Base-by-base conservation (phyloP, 176 grass and related monocot species). In the Thalia dealbata region DNA sequence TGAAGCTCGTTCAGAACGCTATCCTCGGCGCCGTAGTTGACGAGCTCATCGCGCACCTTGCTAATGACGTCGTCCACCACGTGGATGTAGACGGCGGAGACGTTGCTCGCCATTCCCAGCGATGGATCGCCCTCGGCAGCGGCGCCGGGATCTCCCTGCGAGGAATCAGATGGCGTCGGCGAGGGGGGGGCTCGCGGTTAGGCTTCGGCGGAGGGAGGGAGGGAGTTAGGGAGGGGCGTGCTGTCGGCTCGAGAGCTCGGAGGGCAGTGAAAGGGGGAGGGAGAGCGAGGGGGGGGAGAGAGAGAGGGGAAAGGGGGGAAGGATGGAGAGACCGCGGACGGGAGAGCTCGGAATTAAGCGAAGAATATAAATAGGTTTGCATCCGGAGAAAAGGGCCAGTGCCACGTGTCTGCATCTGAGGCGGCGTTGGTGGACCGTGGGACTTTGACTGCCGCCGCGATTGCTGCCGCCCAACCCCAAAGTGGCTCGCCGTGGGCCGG, bases 281-380 rank as follows among this genome's bases (percentile, higher is more conserved):
- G 19, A 19, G 25, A 61, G 54, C 30, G 75, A 74, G 75, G 27
- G n/a, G n/a, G n/a, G n/a, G n/a, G n/a, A n/a, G n/a, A n/a, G n/a
- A n/a, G n/a, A n/a, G 6, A 29, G 8, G 48, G 14, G 25, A 14
- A 14, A 29, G 8, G 48, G 14, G 25, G 23, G 4, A n/a, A 10
- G 2, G 16, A 28, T 14, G 76, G 75, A 62, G 80, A 76, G 70
- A 67, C 46, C 24, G 65, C 76, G 76, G 76, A 78, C 76, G 66
- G 67, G 69, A 78, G 27, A 64, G 21, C 24, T 14, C 19, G 82
- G 81, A 86, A 75, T 96, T 91, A 91, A 96, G 72, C 50, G 80
- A 79, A 96, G 75, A 91, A 88, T 88, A 91, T 96, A 96, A 96
- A 96, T 96, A 96, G 82, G 91, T 96, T 91, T 91, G 85, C 85